phyloP scores from a whole-genome alignment of 2,329 filamentous ascomycete species.

The Cladosporium sp. region DNA sequence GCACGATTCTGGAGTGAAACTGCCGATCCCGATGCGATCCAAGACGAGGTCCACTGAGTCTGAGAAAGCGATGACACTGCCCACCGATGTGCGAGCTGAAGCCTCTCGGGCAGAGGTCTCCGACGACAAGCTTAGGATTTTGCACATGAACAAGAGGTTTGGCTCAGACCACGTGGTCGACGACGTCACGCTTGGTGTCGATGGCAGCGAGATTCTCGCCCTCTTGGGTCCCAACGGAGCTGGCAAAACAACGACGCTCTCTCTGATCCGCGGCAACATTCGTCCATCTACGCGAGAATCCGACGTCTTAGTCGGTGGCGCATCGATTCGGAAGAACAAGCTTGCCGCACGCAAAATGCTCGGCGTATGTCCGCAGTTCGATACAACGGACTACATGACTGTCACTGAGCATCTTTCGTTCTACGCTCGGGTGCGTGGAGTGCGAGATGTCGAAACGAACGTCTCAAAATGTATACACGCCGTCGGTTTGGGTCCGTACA shows the following conservation, averaged over 20 bases:
- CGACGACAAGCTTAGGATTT: constrained; percentile 64
- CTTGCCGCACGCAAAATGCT: constrained; percentile 67
- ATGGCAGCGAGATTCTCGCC: constrained; percentile 75
- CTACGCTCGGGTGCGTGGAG: constrained; percentile 75
- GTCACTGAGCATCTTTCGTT: constrained; percentile 78
- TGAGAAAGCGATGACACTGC: not conserved
- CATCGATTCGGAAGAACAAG: constrained; percentile 65
- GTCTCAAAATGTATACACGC: constrained; percentile 68
- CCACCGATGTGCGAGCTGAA: constrained; percentile 56
- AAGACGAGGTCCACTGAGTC: not conserved
- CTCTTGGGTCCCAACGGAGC: constrained; percentile 84
- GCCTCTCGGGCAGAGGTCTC: constrained; percentile 39
- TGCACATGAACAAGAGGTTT: constrained; percentile 74
- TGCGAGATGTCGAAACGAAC: constrained; percentile 67
- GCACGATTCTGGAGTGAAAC: constrained; percentile 55
- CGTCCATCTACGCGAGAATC: constrained; percentile 64
- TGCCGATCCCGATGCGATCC: not conserved
- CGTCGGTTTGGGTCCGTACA: constrained; percentile 67
- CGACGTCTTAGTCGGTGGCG: constrained; percentile 73
- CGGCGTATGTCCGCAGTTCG: constrained; percentile 74
- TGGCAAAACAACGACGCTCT: constrained; percentile 84
- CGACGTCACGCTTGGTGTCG: constrained; percentile 76
- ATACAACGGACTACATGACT: constrained; percentile 75
- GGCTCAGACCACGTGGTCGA: constrained; percentile 70
- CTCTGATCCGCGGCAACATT: constrained; percentile 76